Evolutionary conservation across 441 rosid species (phyloP).

Genomic region (Corymbia citriodora): DNA sequence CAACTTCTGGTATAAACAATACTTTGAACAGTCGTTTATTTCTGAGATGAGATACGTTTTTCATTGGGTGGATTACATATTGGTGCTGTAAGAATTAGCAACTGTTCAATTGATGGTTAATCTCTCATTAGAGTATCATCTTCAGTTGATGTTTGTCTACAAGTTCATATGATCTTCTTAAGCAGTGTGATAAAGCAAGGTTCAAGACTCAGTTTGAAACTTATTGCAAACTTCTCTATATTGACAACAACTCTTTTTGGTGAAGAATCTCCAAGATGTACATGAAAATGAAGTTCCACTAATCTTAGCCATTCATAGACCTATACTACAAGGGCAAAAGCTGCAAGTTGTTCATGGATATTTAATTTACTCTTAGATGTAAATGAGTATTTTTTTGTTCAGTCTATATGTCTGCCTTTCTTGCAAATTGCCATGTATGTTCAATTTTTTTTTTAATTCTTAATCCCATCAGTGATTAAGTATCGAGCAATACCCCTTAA

Average conservation of each 20-base stretch:
- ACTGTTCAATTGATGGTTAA: not conserved
- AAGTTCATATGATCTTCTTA: not conserved
- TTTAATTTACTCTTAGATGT: not conserved
- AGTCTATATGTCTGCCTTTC: not conserved
- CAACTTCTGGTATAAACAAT: constrained; percentile 24
- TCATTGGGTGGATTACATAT: not conserved
- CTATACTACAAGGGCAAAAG: not conserved
- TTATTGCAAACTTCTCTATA: not conserved
- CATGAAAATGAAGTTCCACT: not conserved
- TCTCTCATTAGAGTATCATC: not conserved
- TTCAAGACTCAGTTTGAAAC: not conserved
- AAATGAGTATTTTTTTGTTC: not conserved
- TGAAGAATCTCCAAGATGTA: not conserved
- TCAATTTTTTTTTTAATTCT: not conserved
- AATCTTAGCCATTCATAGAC: not conserved
- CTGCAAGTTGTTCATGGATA: not conserved
- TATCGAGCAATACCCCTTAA: not conserved
- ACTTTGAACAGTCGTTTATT: not conserved
- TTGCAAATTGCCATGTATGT: not conserved
- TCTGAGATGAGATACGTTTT: not conserved
- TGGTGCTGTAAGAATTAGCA: not conserved
- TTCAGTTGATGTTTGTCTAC: not conserved
- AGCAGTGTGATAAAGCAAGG: not conserved
- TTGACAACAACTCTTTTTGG: not conserved
- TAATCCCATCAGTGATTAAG: not conserved